phyloP scores from a whole-genome alignment of 1,284 basidiomycete genomes.

The Sanguinoderma infundibulare region DNA sequence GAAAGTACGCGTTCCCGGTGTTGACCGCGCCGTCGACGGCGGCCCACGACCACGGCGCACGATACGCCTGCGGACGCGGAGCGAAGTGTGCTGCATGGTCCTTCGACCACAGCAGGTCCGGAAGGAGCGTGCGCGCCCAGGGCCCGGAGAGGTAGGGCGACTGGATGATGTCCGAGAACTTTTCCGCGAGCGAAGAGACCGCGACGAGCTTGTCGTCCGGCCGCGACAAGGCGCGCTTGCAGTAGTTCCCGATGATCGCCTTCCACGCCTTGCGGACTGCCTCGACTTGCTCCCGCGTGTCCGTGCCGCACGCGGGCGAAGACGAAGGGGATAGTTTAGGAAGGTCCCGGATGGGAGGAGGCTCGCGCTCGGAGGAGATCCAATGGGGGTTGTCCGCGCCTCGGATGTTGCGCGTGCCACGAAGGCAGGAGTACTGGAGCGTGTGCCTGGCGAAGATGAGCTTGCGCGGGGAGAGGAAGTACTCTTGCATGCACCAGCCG shows the following conservation, averaged over 20 bases:
- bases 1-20: too few relatives aligned
- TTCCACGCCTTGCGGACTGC: constrained; percentile 2
- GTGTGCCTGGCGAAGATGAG: constrained; percentile 12
- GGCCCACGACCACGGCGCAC: constrained; percentile 10
- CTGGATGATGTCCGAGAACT: not conserved
- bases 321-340: not conserved
- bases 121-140: not conserved
- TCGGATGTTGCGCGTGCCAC: constrained; percentile 4
- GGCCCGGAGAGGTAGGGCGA: constrained; percentile 1
- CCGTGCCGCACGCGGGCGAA: not conserved
- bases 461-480: constrained; percentile 3
- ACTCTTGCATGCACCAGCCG: constrained; percentile 13
- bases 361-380: not conserved
- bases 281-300: not conserved
- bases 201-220: too few relatives aligned
- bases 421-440: constrained; percentile 6
- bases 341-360: not conserved
- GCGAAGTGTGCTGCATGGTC: too few relatives aligned
- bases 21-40: too few relatives aligned
- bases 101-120: not conserved
- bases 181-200: not conserved
- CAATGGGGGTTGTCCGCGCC: not conserved
- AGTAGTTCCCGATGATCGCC: not conserved
- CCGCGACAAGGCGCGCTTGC: not conserved
- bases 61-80: not conserved